These are phyloP conservation scores for Brasenia schreberi DNA, from an alignment of 164 flowering plant genomes.

Conservation along the genomic window DNA sequence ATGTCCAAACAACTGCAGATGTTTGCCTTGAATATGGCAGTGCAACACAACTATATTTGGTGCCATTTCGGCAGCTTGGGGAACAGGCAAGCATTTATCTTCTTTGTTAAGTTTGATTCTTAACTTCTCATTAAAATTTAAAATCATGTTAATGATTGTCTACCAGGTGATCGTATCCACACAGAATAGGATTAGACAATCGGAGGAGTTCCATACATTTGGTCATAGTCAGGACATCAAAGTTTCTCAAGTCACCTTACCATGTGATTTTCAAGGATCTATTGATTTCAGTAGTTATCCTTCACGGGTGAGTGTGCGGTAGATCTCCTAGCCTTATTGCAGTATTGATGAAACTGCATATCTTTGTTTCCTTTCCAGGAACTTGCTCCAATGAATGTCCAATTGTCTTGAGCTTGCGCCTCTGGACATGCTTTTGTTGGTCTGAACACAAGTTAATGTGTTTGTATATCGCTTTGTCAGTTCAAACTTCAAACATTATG, in stretches of 20 bases:
- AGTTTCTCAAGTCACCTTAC: slow-evolving; percentile 81
- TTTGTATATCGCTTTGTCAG: too few relatives aligned
- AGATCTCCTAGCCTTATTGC: not conserved
- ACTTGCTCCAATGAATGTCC: too few relatives aligned
- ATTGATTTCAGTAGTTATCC: slow-evolving; percentile 90
- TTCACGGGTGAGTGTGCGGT: slow-evolving; percentile 46
- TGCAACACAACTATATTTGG: slow-evolving; percentile 78
- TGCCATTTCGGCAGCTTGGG: slow-evolving; percentile 59
- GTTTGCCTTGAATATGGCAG: slow-evolving; percentile 93
- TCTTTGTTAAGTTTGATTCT: too few relatives aligned
- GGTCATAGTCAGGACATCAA: slow-evolving; percentile 44
- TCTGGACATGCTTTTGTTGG: too few relatives aligned
- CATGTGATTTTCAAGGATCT: slow-evolving; percentile 81
- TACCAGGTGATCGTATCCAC: slow-evolving; percentile 16
- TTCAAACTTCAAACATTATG: too few relatives aligned
- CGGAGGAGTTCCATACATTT: slow-evolving; percentile 25
- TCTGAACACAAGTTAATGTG: too few relatives aligned
- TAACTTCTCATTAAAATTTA: too few relatives aligned
- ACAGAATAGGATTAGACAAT: slow-evolving; percentile 51
- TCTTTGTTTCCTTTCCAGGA: not conserved
- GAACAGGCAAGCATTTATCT: slow-evolving; percentile 46
- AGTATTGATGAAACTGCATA: not conserved
- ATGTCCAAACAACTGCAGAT: slow-evolving; percentile 26
- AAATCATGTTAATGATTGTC: too few relatives aligned
- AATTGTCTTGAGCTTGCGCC: too few relatives aligned